Conservation (phyloP, 1,139 yeast genomes). For the Yamadazyma blattariae region DNA sequence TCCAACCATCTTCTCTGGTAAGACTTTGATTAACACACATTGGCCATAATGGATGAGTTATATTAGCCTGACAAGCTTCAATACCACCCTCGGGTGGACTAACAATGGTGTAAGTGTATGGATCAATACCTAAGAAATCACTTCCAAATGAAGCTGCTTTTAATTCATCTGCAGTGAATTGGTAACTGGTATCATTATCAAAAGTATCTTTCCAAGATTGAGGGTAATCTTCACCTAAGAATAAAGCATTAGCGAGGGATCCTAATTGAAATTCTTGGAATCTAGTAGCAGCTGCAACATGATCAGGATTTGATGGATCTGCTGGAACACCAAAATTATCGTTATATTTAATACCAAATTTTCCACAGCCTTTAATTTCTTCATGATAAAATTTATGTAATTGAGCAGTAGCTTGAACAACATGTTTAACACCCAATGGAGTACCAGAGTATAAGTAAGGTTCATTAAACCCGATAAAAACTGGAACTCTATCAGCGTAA, state of each 20-base stretch:
- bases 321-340: slow-evolving; percentile 19
- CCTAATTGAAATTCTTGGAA: slow-evolving; percentile 24
- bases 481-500: slow-evolving; percentile 29
- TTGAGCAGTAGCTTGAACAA: slow-evolving; percentile 25
- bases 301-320: slow-evolving; percentile 16
- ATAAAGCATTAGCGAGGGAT: slow-evolving; percentile 28
- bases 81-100: slow-evolving; percentile 21
- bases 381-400: slow-evolving; percentile 26
- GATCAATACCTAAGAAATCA: slow-evolving; percentile 35
- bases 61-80: slow-evolving; percentile 17
- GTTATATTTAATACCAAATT: slow-evolving; percentile 21
- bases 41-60: slow-evolving; percentile 18
- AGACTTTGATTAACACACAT: slow-evolving; percentile 17
- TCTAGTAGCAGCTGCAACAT: slow-evolving; percentile 25
- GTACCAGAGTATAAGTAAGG: slow-evolving; percentile 22
- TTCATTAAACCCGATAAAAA: slow-evolving; percentile 33
- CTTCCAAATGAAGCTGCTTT: slow-evolving; percentile 18
- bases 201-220: slow-evolving; percentile 21
- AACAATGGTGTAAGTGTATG: slow-evolving; percentile 28
- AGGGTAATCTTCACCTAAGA: slow-evolving; percentile 30
- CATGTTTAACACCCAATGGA: slow-evolving; percentile 23
- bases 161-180: slow-evolving; percentile 25
- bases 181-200: slow-evolving; percentile 12
- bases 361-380: slow-evolving; percentile 24
- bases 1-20: slow-evolving; percentile 24